Evolutionary conservation across 495 filamentous ascomycete genomes (phyloP).

Genomic region (Penicillium cosmopolitanum): DNA sequence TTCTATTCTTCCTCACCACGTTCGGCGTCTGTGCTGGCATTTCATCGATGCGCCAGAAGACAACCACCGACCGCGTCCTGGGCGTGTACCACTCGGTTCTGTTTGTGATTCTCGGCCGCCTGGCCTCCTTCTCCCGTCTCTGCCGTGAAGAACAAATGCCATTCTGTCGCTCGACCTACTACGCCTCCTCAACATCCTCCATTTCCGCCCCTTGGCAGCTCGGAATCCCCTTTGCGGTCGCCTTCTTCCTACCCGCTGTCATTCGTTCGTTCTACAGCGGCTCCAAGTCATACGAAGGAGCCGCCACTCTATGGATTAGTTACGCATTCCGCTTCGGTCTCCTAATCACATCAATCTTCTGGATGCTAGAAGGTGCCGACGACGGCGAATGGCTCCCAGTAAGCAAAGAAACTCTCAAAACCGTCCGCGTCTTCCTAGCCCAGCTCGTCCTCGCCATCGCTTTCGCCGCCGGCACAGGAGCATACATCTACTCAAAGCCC

Average conservation of each 20-base stretch:
- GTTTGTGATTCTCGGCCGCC: conserved; percentile 78
- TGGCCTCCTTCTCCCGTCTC: conserved; percentile 87
- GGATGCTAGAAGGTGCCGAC: conserved; percentile 88
- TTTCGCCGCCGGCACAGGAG: conserved; percentile 67
- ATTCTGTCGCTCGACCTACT: conserved; percentile 93
- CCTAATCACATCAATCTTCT: conserved; percentile 77
- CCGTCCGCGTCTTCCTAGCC: conserved; percentile 72
- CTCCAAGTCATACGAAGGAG: conserved; percentile 82
- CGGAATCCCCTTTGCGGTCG: conserved; percentile 72
- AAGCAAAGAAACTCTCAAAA: conserved; percentile 68
- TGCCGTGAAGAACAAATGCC: conserved; percentile 99
- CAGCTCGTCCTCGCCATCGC: conserved; percentile 73
- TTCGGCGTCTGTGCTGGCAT: conserved; percentile 77
- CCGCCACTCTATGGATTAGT: conserved; percentile 81
- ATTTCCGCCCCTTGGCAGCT: conserved; percentile 94
- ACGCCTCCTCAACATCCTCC: conserved; percentile 86
- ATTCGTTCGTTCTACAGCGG: conserved; percentile 76
- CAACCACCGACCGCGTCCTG: conserved; percentile 64
- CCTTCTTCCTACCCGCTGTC: conserved; percentile 73
- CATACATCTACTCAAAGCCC: conserved; percentile 75
- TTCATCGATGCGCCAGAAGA: conserved; percentile 70
- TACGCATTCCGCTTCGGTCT: conserved; percentile 78
- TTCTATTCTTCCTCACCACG: conserved; percentile 87
- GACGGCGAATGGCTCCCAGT: conserved; percentile 80
- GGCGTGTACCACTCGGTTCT: conserved; percentile 82